Evolutionary conservation across 441 rosid genomes (phyloP).

Genomic region (Macaranga tanarius): DNA sequence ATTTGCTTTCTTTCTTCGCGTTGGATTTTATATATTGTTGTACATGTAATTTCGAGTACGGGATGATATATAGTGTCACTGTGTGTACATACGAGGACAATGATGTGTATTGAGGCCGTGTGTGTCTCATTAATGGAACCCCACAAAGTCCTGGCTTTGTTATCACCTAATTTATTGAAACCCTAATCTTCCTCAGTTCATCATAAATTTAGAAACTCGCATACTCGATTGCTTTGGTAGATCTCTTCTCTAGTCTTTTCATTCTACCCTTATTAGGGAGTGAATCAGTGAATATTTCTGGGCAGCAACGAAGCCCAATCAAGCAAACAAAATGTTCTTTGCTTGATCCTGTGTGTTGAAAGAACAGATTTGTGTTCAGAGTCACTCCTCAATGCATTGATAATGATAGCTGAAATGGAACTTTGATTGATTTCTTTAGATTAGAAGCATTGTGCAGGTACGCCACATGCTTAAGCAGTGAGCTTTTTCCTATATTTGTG

Average conservation of each 20-base stretch:
- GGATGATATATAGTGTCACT: neutral
- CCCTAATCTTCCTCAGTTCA: constrained; percentile 4
- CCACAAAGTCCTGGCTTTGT: neutral
- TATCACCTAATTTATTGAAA: neutral
- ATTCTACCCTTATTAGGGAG: neutral
- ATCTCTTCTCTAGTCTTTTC: neutral
- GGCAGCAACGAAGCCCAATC: neutral
- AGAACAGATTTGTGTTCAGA: neutral
- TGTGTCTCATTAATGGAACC: neutral
- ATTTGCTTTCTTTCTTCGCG: neutral
- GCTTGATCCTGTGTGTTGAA: neutral
- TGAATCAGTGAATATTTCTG: neutral
- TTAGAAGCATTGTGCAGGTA: neutral
- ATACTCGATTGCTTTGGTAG: neutral
- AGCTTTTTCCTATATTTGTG: neutral
- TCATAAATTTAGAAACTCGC: neutral
- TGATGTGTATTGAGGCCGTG: neutral
- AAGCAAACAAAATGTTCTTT: neutral
- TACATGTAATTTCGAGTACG: neutral
- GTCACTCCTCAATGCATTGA: neutral
- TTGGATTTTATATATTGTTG: neutral
- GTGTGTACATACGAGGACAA: neutral
- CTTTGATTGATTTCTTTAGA: constrained; percentile 3
- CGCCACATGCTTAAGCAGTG: constrained; percentile 6
- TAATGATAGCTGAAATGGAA: neutral